Percentiles rank a stretch among this genome's conserved stretches.
phyloP scores from a whole-genome alignment of 225 moss, liverwort and hornwort genomes.

The Rhytidiadelphus loreus region DNA sequence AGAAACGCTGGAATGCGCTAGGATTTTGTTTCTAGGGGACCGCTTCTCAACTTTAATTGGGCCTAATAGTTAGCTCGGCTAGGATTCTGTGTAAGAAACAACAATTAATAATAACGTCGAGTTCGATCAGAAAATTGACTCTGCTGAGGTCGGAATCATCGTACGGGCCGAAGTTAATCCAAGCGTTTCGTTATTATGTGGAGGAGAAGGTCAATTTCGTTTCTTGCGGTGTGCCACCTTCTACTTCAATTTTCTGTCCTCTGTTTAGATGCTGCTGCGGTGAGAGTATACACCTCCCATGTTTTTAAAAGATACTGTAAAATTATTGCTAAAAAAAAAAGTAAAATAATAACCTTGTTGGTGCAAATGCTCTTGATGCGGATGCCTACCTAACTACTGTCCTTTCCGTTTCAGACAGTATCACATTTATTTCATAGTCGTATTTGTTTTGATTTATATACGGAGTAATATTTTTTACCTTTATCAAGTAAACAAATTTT shows the following conservation, averaged over 20 bases:
- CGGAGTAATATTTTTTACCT: background rate
- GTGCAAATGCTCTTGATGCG: background rate
- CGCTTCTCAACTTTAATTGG: too few relatives aligned
- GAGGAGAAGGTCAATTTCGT: too few relatives aligned
- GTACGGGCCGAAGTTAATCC: too few relatives aligned
- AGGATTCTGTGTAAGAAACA: background rate
- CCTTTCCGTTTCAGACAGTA: background rate
- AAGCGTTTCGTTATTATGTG: too few relatives aligned
- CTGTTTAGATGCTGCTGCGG: too few relatives aligned
- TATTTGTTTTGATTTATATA: background rate
- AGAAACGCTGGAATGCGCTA: background rate
- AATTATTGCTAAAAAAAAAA: background rate
- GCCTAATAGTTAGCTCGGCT: background rate
- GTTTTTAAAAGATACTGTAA: background rate
- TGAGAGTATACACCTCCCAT: too few relatives aligned
- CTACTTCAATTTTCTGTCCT: too few relatives aligned
- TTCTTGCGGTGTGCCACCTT: too few relatives aligned
- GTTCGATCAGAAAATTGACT: background rate
- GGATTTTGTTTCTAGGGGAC: too few relatives aligned
- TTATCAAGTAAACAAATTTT: background rate
- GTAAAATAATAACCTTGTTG: background rate
- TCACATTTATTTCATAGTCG: background rate
- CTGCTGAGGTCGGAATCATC: background rate
- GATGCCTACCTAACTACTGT: background rate
- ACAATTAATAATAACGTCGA: background rate